Base-by-base conservation (phyloP, 139 green algal genomes). In the Chlamydomonas sp. region DNA sequence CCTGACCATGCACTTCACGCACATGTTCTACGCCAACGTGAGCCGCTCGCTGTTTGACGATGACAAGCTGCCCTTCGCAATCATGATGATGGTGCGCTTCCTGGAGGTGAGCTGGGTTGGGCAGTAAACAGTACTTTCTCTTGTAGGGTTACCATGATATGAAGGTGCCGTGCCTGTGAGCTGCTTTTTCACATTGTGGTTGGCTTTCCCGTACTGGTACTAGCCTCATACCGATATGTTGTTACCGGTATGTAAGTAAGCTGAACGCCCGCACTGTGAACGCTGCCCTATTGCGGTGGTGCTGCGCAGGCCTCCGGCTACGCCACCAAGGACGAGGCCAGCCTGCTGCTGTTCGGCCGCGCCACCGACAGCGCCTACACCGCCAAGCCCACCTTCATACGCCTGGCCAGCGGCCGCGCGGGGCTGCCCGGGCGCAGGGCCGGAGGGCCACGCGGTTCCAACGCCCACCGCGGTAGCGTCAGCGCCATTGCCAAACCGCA, bases 1-100 rank as follows among this genome's bases (percentile, higher is more conserved):
- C 67, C 89, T 93, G 1, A 91, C 89, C 61, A 69, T 84, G 15
- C 85, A 92, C 83, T 93, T 93, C 63, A 77, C 86, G 20, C 72
- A n/a, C 88, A 89, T 90, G 69, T 84, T 93, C 63, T 93, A 92
- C 88, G 80, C 80, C 20, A 90, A 84, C 69, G 85, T 88, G 1
- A 82, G 66, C 83, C 91, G 93, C 59, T 94, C 90, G 4, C 89
- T 96, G 63, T 96, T 96, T 69, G 94, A 95, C 77, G 93, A 95
- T 78, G 93, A 96, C 91, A 96, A 96, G 91, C 90, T 96, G 80
- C 94, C 95, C 20, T 95, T 96, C 83, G 90, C 92, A 57, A 76
- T 95, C 5, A 88, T 92, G 60, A 83, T 96, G 73, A 81, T 91
- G 61, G 69, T 85, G 16, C 85, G 91, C 58, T 92, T 87, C 88